These are phyloP conservation scores for Phylloporus sp. DNA, from an alignment of 768 basidiomycete species.

Conservation along the genomic window DNA sequence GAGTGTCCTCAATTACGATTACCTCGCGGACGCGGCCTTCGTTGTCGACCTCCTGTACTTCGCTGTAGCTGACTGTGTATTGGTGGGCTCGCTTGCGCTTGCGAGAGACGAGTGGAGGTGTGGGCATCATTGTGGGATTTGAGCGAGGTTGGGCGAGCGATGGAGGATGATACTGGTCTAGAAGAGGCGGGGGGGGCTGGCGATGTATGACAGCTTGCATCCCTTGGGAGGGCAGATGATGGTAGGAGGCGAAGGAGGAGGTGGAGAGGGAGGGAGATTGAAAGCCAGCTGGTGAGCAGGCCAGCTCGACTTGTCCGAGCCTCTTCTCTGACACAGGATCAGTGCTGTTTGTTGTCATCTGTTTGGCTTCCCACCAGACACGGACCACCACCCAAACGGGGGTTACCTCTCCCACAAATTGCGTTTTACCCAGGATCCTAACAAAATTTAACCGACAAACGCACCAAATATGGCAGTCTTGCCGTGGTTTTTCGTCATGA, in stretches of 20 bases:
- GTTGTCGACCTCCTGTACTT: conserved; percentile 82
- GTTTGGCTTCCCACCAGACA: conserved; percentile 11
- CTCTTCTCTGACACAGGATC: conserved; percentile 31
- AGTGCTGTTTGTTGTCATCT: conserved; percentile 27
- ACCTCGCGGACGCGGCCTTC: conserved; percentile 77
- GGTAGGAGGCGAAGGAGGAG: conserved; percentile 9
- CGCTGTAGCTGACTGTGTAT: conserved; percentile 81
- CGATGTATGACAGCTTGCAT: conserved; percentile 74
- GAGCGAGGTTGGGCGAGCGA: conserved; percentile 41
- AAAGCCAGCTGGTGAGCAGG: conserved; percentile 32
- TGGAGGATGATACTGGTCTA: conserved; percentile 65
- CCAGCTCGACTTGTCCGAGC: conserved; percentile 27
- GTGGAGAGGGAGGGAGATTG: conserved; percentile 29
- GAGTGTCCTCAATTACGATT: conserved; percentile 92
- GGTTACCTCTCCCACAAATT: neutral
- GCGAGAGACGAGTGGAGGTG: conserved; percentile 68
- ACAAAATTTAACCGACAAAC: neutral
- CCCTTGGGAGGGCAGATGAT: conserved; percentile 55
- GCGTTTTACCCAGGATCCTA: conserved; percentile 4
- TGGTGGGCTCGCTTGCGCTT: conserved; percentile 82
- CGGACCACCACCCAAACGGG: neutral
- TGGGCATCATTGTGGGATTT: conserved; percentile 63
- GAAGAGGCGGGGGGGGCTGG: conserved; percentile 55
- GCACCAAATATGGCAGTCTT: conserved; percentile 9
- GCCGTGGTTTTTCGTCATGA: conserved; percentile 12